Base-by-base conservation (phyloP, 805 yeast species). In the Schizosaccharomyces lindneri region DNA sequence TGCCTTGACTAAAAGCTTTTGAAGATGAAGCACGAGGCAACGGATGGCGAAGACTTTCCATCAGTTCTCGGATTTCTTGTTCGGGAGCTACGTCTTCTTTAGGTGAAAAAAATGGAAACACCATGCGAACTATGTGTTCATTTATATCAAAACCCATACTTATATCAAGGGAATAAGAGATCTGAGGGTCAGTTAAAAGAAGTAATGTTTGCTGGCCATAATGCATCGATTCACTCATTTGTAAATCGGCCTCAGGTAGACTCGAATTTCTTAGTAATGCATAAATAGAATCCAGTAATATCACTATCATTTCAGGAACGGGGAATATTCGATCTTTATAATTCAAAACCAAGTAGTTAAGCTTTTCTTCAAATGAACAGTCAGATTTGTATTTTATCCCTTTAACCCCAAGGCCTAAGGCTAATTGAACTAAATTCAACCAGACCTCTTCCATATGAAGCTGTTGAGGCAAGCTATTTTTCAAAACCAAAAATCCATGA, bases 401-500 rank as follows among this genome's bases (percentile, higher is more conserved):
- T 9, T n/a, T 7, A 17, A 24, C n/a, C 1, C 57, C 57, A 24
- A 24, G 13, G 17, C 57, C 57, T 29, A 51, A 27, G 6, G 36
- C 21, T 29, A 51, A 24, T 4, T 6, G n/a, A 9, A 51, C 13
- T 5, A 51, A 29, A 17, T 24, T 21, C n/a, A 51, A 17, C 57
- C 57, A 51, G 3, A 29, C n/a, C 32, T 51, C 57, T 29, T 51
- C 57, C n/a, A 9, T 5, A 29, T 51, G 17, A 17, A 51, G 11
- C 5, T 51, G 57, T 3, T 24, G 11, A 19, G 31, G 19, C 15
- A 51, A 51, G n/a, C 27, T 21, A 21, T 24, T 29, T 17, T 29
- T 17, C 9, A 51, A 29, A 24, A 51, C 21, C 21, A 21, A 29
- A 17, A 51, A 51, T 24, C 57, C 57, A 7, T 66, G 65, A 31